Evolutionary conservation across 2,329 filamentous ascomycete genomes (phyloP), one percentile per base, ranked within the genome.

Genomic region (Colletotrichum ledebouriae): DNA sequence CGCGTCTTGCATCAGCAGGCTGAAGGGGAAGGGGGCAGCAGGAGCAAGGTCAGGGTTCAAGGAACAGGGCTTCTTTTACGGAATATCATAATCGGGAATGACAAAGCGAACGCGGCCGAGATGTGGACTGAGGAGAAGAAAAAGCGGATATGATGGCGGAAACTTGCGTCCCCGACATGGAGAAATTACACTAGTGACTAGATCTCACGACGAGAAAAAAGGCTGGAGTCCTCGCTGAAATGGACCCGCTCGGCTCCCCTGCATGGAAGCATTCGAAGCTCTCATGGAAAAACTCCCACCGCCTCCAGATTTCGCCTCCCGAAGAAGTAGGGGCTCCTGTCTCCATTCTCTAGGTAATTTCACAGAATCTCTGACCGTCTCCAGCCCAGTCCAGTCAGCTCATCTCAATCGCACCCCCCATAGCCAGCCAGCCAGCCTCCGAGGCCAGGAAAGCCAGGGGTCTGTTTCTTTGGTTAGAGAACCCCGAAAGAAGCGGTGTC

Each of bases 201-300:
- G 46, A 52, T 53, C 12, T 53, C 33, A 17, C 50, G 11, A 52
- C 7, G 29, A 29, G 17, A 17, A 17, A 53, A 37, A 53, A 22
- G 50, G 50, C 50, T 39, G 29, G 50, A 37, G 29, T 50, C 47
- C 47, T 50, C 29, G n/a, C 13, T 46, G 55, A 29, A 58, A 41
- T 39, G 7, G 11, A 13, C 44, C 57, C 57, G 57, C 57, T 25
- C 46, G 20, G 53, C 34, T 50, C 49, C 25, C 63, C 46, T 69
- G 66, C 66, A 69, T 69, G 56, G 66, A 53, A 53, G 12, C 29
- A 34, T 53, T 53, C 29, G 50, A 69, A 69, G 62, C 56, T 69
- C 56, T 69, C 62, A 50, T 69, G 44, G 66, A 69, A 68, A 12
- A 37, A 3, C 33, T 63, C 53, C 33, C 41, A 67, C 49, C 46